Evolutionary conservation across 768 basidiomycete species (phyloP).

Genomic region (Hydnomerulius pinastri): DNA sequence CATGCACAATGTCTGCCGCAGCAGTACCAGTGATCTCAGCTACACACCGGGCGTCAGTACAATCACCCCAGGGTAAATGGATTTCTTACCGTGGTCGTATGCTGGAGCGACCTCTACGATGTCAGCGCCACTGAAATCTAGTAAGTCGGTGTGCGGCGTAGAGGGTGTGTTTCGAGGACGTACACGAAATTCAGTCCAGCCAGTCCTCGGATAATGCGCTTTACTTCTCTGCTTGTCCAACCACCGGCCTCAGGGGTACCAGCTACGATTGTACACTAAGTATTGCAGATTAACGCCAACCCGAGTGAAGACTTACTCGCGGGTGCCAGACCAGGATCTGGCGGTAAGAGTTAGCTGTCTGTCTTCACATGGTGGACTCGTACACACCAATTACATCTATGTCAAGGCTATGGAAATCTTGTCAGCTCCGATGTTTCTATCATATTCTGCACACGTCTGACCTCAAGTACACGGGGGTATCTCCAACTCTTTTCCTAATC

Average conservation of each 20-base stretch:
- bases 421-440: constrained; percentile 1
- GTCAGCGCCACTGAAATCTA: constrained; percentile 57
- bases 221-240: constrained; percentile 82
- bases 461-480: constrained; percentile 76
- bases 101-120: constrained; percentile 64
- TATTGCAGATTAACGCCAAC: not conserved
- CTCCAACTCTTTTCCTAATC: constrained; percentile 72
- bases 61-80: not conserved
- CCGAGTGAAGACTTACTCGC: constrained; percentile 53
- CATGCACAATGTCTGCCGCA: constrained; percentile 48
- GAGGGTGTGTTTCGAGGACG: not conserved
- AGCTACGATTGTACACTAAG: constrained; percentile 42
- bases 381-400: constrained; percentile 77
- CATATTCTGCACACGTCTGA: constrained; percentile 12
- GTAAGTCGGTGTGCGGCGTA: constrained; percentile 1
- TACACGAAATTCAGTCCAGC: constrained; percentile 81
- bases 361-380: not conserved
- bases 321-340: constrained; percentile 79
- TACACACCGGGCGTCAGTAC: constrained; percentile 12
- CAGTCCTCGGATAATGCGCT: constrained; percentile 77
- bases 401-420: constrained; percentile 52
- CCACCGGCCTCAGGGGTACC: constrained; percentile 86
- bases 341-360: constrained; percentile 4
- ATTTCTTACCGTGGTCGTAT: constrained; percentile 25
- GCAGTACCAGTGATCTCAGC: constrained; percentile 44